Percentiles rank a stretch among this genome's conserved stretches.
Conservation (phyloP, 768 basidiomycete species). For the Phaffia tasmanica region DNA sequence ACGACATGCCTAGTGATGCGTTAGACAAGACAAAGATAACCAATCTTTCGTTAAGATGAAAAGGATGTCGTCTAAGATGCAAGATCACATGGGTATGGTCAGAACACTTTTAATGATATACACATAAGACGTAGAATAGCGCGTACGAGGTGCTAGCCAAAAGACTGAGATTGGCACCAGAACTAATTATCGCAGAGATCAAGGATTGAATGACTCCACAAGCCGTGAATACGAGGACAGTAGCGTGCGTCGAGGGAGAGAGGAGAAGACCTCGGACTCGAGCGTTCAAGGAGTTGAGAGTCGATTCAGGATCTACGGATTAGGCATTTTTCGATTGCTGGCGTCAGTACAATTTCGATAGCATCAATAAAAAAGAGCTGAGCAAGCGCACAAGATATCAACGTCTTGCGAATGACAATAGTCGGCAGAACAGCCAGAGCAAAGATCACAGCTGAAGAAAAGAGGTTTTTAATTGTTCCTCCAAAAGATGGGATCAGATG, state of each 20-base stretch:
- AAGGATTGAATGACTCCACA: conserved; percentile 16
- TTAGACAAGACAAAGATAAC: conserved; percentile 17
- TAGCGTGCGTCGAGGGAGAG: conserved; percentile 1
- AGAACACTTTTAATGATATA: background rate
- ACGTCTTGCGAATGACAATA: conserved; percentile 21
- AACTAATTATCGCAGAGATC: conserved; percentile 8
- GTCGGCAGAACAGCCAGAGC: conserved; percentile 16
- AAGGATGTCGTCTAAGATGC: conserved; percentile 12
- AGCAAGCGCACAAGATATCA: conserved; percentile 13
- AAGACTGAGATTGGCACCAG: conserved; percentile 18
- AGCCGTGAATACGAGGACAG: conserved; percentile 16
- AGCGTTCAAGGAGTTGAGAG: conserved; percentile 1
- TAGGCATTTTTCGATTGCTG: background rate
- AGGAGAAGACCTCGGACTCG: conserved; percentile 2
- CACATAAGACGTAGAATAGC: background rate
- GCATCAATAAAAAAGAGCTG: background rate
- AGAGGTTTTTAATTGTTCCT: conserved; percentile 4
- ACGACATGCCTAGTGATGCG: conserved; percentile 14
- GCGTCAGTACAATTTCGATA: background rate
- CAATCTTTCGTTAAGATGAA: conserved; percentile 23
- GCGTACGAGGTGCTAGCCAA: conserved; percentile 19
- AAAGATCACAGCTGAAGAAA: conserved; percentile 17
- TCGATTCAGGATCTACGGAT: conserved; percentile 12
- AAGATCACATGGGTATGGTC: background rate
- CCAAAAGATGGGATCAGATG: conserved; percentile 11